A percentile compares a stretch with the other conserved stretches of the same genome.
Conservation (phyloP, 345 rosid genomes). For the Salix suchowensis region DNA sequence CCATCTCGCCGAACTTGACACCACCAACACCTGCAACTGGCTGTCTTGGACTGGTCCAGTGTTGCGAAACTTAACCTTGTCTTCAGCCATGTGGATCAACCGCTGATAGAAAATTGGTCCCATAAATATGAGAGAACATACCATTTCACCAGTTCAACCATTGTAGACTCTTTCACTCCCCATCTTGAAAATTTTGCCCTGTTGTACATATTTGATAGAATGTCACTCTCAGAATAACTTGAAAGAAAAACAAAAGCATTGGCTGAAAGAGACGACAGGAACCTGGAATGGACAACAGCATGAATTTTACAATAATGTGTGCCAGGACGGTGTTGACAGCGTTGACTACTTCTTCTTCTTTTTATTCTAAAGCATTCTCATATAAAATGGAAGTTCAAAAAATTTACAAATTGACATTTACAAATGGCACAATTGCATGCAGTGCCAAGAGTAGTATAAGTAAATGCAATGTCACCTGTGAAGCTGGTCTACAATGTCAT, state of each 20-base stretch:
- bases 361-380: not conserved
- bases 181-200: constrained; percentile 87
- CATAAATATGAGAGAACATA: constrained; percentile 64
- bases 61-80: constrained; percentile 86
- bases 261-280: not conserved
- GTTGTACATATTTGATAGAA: constrained; percentile 12
- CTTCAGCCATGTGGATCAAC: constrained; percentile 83
- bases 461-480: constrained; percentile 48
- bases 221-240: not conserved
- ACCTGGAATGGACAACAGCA: not conserved
- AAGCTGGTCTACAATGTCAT: constrained; percentile 73
- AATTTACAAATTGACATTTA: not conserved
- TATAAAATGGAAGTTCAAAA: not conserved
- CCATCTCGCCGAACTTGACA: constrained; percentile 89
- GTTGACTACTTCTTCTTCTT: not conserved
- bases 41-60: constrained; percentile 90
- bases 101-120: constrained; percentile 91
- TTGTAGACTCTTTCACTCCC: constrained; percentile 77
- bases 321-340: not conserved
- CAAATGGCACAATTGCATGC: too few relatives aligned
- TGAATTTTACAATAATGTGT: not conserved
- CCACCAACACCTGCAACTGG: constrained; percentile 90
- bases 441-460: not conserved
- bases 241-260: not conserved
- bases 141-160: constrained; percentile 78